Evolutionary conservation across 2,329 filamentous ascomycete genomes (phyloP).

Genomic region (Talaromyces albobiverticillius): DNA sequence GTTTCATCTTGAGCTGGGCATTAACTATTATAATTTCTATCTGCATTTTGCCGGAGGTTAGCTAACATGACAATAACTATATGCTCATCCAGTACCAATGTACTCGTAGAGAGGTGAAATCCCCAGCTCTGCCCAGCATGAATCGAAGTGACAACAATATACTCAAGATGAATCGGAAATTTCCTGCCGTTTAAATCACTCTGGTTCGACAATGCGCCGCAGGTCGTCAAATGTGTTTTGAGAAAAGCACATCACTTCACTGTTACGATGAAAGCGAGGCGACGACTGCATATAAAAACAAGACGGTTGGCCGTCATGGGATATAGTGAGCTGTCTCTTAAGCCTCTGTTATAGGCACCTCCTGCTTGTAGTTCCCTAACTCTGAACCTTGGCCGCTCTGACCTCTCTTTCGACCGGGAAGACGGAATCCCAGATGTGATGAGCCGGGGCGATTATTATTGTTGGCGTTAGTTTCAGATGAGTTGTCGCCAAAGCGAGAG

Average conservation of each 20-base stretch:
- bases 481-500: conserved; percentile 69
- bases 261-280: neutral
- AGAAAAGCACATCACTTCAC: neutral
- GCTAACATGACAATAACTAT: neutral
- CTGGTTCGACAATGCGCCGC: neutral
- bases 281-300: neutral
- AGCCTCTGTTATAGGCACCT: conserved; percentile 17
- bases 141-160: neutral
- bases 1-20: neutral
- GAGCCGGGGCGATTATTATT: conserved; percentile 42
- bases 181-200: neutral
- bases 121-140: neutral
- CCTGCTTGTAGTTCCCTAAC: conserved; percentile 60
- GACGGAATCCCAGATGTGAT: conserved; percentile 59
- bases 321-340: neutral
- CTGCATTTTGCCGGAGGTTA: neutral
- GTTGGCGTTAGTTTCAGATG: conserved; percentile 29
- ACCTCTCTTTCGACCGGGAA: conserved; percentile 69
- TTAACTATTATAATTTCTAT: neutral
- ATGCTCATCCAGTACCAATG: neutral
- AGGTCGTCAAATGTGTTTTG: neutral
- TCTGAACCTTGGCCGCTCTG: conserved; percentile 70
- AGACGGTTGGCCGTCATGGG: neutral
- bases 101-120: neutral
- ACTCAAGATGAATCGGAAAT: neutral